A percentile compares a stretch with the other conserved stretches of the same genome.
Conservation (phyloP, 2,329 filamentous ascomycete genomes). For the Talaromyces sp. region DNA sequence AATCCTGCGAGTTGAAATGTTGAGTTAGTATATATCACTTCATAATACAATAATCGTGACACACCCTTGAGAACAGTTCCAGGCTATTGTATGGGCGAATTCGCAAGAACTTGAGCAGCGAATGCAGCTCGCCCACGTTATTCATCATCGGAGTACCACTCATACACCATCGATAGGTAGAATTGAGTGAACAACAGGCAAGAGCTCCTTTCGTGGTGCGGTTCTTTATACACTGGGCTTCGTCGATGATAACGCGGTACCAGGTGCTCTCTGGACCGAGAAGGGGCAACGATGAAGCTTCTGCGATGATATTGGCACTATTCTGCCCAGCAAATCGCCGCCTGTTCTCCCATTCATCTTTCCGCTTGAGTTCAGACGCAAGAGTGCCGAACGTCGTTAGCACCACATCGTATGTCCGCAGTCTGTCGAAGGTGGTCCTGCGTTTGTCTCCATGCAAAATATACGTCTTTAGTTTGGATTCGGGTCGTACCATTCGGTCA, state of each 20-base stretch:
- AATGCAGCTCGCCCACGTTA: conserved; percentile 69
- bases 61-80: conserved; percentile 54
- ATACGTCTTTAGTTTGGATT: conserved; percentile 59
- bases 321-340: conserved; percentile 42
- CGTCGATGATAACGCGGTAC: conserved; percentile 70
- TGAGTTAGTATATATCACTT: conserved; percentile 8
- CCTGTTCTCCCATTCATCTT: conserved; percentile 49
- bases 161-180: conserved; percentile 66
- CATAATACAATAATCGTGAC: not conserved
- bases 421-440: conserved; percentile 51
- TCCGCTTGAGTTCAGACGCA: conserved; percentile 61
- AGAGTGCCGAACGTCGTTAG: conserved; percentile 75
- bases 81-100: conserved; percentile 70
- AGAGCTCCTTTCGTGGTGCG: conserved; percentile 57
- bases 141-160: conserved; percentile 91
- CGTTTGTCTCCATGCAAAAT: conserved; percentile 65
- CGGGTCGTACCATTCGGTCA: conserved; percentile 58
- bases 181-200: conserved; percentile 55
- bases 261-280: conserved; percentile 59
- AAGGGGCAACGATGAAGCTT: conserved; percentile 47
- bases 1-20: conserved; percentile 33
- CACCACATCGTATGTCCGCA: conserved; percentile 68
- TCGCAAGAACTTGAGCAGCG: conserved; percentile 69
- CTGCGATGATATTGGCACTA: conserved; percentile 26
- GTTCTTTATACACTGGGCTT: conserved; percentile 80